Evolutionary conservation across 1,284 basidiomycete species (phyloP).

Genomic region (Ustilago nuda): DNA sequence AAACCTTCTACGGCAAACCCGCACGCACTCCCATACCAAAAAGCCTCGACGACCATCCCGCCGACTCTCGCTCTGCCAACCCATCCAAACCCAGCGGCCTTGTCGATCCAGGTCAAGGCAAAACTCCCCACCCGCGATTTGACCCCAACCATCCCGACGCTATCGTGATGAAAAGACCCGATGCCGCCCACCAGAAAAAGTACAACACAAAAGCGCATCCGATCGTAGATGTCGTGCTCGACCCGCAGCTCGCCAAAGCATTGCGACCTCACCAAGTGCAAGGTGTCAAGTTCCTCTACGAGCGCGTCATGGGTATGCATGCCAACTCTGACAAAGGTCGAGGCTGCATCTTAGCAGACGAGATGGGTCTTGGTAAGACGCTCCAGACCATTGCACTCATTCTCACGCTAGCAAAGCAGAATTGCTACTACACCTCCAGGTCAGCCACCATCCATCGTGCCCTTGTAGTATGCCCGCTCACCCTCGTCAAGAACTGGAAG

Average conservation of each 20-base stretch:
- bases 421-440: slow-evolving; percentile 61
- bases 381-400: slow-evolving; percentile 67
- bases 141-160: slow-evolving; percentile 73
- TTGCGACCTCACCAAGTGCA: slow-evolving; percentile 97
- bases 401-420: slow-evolving; percentile 61
- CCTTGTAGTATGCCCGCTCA: slow-evolving; percentile 89
- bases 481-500: slow-evolving; percentile 94
- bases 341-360: slow-evolving; percentile 98
- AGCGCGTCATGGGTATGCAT: slow-evolving; percentile 91
- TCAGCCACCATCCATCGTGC: slow-evolving; percentile 59
- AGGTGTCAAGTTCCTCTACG: slow-evolving; percentile 98
- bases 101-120: slow-evolving; percentile 39
- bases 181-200: slow-evolving; percentile 76
- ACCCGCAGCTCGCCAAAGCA: slow-evolving; percentile 86
- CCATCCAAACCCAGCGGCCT: slow-evolving; percentile 36
- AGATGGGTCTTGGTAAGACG: slow-evolving; percentile 79
- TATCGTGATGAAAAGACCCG: slow-evolving; percentile 86
- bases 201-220: slow-evolving; percentile 75
- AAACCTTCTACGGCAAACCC: slow-evolving; percentile 48
- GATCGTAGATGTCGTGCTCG: slow-evolving; percentile 81
- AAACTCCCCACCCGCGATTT: slow-evolving; percentile 45
- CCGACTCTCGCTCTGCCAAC: slow-evolving; percentile 17
- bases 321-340: slow-evolving; percentile 80
- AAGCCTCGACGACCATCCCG: slow-evolving; percentile 13
- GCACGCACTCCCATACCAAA: slow-evolving; percentile 15